Percentiles rank a stretch among this genome's conserved stretches.
Conservation (phyloP, 768 basidiomycete species). For the Hygrophorus russula region DNA sequence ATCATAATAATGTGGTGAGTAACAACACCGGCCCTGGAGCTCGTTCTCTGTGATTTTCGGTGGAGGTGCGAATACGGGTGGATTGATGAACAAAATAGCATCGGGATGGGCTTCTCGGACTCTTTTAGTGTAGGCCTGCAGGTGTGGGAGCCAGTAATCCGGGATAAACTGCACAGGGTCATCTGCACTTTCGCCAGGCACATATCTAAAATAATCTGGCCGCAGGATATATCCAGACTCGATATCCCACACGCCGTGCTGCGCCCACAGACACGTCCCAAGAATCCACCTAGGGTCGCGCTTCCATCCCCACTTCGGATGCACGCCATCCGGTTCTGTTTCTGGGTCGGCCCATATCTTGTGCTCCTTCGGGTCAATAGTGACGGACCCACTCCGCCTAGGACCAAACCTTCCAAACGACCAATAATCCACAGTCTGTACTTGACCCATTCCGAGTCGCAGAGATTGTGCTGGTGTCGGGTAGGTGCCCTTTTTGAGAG, state of each 20-base stretch:
- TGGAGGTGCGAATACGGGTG: constrained; percentile 80
- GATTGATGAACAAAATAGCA: constrained; percentile 84
- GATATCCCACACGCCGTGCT: constrained; percentile 83
- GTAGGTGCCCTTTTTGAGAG: constrained; percentile 75
- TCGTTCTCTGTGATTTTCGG: constrained; percentile 47
- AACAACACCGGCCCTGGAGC: constrained; percentile 54
- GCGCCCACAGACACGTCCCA: constrained; percentile 79
- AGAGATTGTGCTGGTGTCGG: constrained; percentile 82
- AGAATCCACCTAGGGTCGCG: constrained; percentile 61
- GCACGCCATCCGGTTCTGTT: constrained; percentile 37
- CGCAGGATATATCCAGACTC: constrained; percentile 52
- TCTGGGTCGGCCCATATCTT: constrained; percentile 66
- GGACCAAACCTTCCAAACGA: constrained; percentile 76
- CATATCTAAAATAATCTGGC: constrained; percentile 64
- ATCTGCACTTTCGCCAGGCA: constrained; percentile 24
- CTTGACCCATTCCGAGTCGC: constrained; percentile 78
- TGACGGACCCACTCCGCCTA: constrained; percentile 56
- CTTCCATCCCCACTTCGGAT: constrained; percentile 76
- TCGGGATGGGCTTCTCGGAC: constrained; percentile 65
- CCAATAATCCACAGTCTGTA: constrained; percentile 76
- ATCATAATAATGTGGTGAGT: constrained; percentile 89
- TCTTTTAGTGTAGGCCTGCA: constrained; percentile 38
- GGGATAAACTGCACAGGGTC: constrained; percentile 53
- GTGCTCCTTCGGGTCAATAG: constrained; percentile 74
- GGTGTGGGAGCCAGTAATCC: constrained; percentile 77